These are phyloP conservation scores for Lactifluus rugatus DNA, from an alignment of 768 basidiomycete genomes.

Conservation along the genomic window DNA sequence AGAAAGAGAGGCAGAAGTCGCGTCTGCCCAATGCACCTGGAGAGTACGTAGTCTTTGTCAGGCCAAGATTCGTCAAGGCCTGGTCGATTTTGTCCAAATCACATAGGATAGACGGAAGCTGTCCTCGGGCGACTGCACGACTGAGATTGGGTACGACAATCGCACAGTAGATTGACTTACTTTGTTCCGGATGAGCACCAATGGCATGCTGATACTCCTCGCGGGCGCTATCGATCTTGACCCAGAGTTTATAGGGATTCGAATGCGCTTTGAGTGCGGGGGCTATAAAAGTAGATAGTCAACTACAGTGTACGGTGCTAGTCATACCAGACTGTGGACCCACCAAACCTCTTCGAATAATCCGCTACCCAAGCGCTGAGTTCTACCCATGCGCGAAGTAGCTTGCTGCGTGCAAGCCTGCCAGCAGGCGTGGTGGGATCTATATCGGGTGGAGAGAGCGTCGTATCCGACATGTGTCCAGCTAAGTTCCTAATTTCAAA, in stretches of 20 bases:
- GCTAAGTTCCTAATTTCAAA: conserved; percentile 25
- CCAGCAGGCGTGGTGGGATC: conserved; percentile 39
- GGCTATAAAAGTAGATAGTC: conserved; percentile 27
- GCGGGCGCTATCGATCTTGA: conserved; percentile 48
- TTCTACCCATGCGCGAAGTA: conserved; percentile 78
- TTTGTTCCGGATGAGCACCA: conserved; percentile 71
- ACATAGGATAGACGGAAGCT: conserved; percentile 35
- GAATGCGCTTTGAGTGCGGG: conserved; percentile 34
- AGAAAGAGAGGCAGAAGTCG: background rate
- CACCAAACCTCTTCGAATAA: conserved; percentile 42
- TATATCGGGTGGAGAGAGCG: conserved; percentile 46
- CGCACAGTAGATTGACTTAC: conserved; percentile 33
- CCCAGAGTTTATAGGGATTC: conserved; percentile 34
- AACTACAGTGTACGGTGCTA: background rate
- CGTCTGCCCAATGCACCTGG: conserved; percentile 35
- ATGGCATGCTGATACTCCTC: conserved; percentile 66
- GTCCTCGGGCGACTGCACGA: conserved; percentile 43
- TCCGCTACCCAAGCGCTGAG: conserved; percentile 55
- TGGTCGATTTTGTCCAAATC: conserved; percentile 32
- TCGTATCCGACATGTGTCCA: conserved; percentile 29
- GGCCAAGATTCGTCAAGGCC: conserved; percentile 43
- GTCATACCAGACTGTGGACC: conserved; percentile 16
- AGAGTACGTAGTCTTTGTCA: conserved; percentile 58
- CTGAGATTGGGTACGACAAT: conserved; percentile 4
- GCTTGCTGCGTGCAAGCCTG: conserved; percentile 43